Percentiles rank a stretch among this genome's conserved stretches.
phyloP scores from a whole-genome alignment of 495 filamentous ascomycete species.

The Trichodelitschia bisporula region DNA sequence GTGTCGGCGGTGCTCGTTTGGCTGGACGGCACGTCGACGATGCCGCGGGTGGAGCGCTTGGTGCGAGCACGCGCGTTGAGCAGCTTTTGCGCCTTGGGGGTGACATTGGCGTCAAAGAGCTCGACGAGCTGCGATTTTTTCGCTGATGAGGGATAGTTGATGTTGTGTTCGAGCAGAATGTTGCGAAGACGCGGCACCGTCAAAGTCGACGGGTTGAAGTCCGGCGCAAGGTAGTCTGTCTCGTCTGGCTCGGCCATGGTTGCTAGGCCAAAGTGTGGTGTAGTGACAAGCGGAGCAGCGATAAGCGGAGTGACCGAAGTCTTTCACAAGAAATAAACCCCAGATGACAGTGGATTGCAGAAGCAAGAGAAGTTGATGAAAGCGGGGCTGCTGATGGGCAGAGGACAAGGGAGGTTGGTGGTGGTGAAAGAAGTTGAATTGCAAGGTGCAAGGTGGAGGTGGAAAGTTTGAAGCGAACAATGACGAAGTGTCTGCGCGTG shows the following conservation, averaged over 20 bases:
- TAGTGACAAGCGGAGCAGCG: too few species aligned
- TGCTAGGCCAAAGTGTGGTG: too few species aligned
- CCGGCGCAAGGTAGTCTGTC: constrained; percentile 46
- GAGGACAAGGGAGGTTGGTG: too few species aligned
- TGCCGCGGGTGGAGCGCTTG: constrained; percentile 60
- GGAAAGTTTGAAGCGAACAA: too few species aligned
- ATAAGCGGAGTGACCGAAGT: too few species aligned
- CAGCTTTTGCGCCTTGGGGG: constrained; percentile 52
- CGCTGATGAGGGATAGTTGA: constrained; percentile 58
- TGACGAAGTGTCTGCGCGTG: too few species aligned
- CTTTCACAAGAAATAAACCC: too few species aligned
- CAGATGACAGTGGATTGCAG: too few species aligned
- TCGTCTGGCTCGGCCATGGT: constrained; percentile 1
- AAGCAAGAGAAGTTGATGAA: too few species aligned
- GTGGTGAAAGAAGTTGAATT: too few species aligned
- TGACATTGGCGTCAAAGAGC: constrained; percentile 55
- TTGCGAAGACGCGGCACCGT: constrained; percentile 70
- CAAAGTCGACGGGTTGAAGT: constrained; percentile 59
- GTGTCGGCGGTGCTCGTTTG: constrained; percentile 24
- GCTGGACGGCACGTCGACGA: constrained; percentile 47
- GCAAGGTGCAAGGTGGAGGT: too few species aligned
- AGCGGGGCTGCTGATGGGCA: too few species aligned
- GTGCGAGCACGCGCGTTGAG: constrained; percentile 48
- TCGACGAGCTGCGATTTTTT: constrained; percentile 77
- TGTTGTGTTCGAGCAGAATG: constrained; percentile 67